Evolutionary conservation across 2,329 filamentous ascomycete species (phyloP).

Genomic region (Trichoderma aggressivum): DNA sequence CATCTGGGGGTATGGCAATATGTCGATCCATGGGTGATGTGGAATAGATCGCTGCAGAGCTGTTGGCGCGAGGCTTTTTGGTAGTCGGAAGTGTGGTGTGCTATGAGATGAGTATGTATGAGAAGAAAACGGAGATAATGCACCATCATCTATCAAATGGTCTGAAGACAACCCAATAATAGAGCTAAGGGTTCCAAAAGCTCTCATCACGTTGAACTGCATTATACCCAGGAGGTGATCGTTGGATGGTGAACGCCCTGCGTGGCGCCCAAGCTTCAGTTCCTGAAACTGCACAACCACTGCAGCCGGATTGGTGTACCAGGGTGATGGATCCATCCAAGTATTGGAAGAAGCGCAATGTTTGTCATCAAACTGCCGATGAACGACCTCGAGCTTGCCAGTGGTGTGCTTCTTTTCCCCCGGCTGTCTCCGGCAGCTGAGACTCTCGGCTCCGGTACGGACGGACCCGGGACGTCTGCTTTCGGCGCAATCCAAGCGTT

Average conservation of each 20-base stretch:
- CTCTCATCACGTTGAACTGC: slow-evolving; percentile 4
- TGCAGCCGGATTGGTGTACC: background rate
- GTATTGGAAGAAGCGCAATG: background rate
- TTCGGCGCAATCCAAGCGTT: background rate
- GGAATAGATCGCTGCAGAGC: background rate
- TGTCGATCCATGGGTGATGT: slow-evolving; percentile 8
- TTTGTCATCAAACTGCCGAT: background rate
- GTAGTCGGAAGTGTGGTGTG: background rate
- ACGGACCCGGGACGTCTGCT: too few species aligned
- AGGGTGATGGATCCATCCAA: background rate
- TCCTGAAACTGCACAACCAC: background rate
- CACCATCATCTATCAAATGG: background rate
- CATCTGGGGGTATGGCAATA: background rate
- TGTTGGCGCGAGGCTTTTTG: background rate
- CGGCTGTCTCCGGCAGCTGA: too few species aligned
- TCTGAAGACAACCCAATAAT: background rate
- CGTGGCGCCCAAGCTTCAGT: background rate
- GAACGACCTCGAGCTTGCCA: background rate
- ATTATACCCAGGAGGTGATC: background rate
- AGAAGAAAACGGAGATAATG: background rate
- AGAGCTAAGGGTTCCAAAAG: background rate
- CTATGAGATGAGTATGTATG: background rate
- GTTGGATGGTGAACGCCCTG: background rate
- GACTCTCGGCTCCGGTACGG: background rate
- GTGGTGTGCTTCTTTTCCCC: background rate